A percentile compares a stretch with the other conserved stretches of the same genome.
phyloP scores from a whole-genome alignment of 2,329 filamentous ascomycete species.

The Domatiomyces catenatus region DNA sequence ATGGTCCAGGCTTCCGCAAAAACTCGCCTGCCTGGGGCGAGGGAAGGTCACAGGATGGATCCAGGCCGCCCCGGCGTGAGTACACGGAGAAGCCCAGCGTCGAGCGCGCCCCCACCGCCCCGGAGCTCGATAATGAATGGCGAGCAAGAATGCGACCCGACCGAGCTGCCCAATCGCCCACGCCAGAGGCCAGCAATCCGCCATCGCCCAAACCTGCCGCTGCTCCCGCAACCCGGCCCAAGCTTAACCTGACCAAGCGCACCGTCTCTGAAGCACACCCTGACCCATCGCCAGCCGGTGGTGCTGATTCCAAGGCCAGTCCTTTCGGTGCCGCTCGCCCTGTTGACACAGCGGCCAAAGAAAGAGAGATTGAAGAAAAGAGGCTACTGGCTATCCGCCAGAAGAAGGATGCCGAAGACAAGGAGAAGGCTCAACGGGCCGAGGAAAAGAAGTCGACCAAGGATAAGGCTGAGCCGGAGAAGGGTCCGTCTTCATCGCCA shows the following conservation, averaged over 20 bases:
- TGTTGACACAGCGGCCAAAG: constrained; percentile 80
- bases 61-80: constrained; percentile 63
- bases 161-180: constrained; percentile 44
- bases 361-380: constrained; percentile 84
- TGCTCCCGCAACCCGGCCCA: constrained; percentile 53
- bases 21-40: constrained; percentile 63
- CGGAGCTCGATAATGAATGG: constrained; percentile 90
- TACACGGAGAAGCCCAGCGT: constrained; percentile 52
- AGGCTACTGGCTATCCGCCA: constrained; percentile 56
- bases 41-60: constrained; percentile 55
- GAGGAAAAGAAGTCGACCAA: constrained; percentile 52
- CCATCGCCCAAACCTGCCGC: constrained; percentile 53
- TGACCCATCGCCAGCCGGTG: constrained; percentile 27
- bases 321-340: constrained; percentile 88
- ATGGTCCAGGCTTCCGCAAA: constrained; percentile 46
- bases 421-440: constrained; percentile 56
- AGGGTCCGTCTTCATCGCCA: constrained; percentile 29
- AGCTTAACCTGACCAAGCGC: constrained; percentile 75
- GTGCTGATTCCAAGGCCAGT: constrained; percentile 70
- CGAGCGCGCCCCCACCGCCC: constrained; percentile 65
- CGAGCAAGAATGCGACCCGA: constrained; percentile 84
- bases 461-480: constrained; percentile 45
- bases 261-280: constrained; percentile 64
- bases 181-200: constrained; percentile 56
- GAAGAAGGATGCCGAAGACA: constrained; percentile 78